Conservation (phyloP, 2,329 filamentous ascomycete species). For the Ambrosiella beaveri region DNA sequence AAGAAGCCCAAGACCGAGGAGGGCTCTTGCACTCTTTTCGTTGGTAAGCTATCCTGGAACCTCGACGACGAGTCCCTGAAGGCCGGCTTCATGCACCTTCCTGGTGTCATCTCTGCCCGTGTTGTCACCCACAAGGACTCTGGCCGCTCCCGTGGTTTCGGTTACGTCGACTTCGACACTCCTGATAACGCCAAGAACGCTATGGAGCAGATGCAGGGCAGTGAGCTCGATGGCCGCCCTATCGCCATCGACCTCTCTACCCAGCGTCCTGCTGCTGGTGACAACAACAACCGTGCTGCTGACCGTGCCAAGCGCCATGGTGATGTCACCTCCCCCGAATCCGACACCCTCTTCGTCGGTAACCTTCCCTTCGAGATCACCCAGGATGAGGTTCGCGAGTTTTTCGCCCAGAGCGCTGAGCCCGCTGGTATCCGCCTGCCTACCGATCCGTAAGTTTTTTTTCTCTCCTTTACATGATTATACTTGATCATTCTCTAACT, state of each 20-base stretch:
- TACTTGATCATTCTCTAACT: constrained; percentile 17
- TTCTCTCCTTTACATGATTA: neutral
- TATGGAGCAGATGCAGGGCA: constrained; percentile 55
- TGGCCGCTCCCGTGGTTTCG: constrained; percentile 79
- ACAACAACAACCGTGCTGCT: constrained; percentile 37
- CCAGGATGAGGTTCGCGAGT: constrained; percentile 55
- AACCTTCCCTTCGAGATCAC: constrained; percentile 76
- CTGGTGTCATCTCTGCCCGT: constrained; percentile 53
- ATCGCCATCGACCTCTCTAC: constrained; percentile 51
- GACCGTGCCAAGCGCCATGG: constrained; percentile 55
- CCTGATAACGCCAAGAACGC: constrained; percentile 53
- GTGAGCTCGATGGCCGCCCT: constrained; percentile 55
- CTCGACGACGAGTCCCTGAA: constrained; percentile 69
- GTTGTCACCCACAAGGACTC: constrained; percentile 69
- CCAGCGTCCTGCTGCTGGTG: constrained; percentile 39
- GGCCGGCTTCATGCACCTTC: constrained; percentile 65
- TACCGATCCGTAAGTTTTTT: constrained; percentile 50
- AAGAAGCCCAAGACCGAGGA: constrained; percentile 53
- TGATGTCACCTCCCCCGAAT: constrained; percentile 62
- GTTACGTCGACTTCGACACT: constrained; percentile 74
- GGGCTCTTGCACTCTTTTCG: constrained; percentile 43
- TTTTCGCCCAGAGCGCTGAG: constrained; percentile 54
- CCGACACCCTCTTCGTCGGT: constrained; percentile 77
- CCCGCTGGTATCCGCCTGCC: constrained; percentile 73
- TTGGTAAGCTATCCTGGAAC: constrained; percentile 82